Evolutionary conservation across 148 eudicot species (phyloP), one percentile per base, ranked within the genome.

Genomic region (Spergularia bocconei): DNA sequence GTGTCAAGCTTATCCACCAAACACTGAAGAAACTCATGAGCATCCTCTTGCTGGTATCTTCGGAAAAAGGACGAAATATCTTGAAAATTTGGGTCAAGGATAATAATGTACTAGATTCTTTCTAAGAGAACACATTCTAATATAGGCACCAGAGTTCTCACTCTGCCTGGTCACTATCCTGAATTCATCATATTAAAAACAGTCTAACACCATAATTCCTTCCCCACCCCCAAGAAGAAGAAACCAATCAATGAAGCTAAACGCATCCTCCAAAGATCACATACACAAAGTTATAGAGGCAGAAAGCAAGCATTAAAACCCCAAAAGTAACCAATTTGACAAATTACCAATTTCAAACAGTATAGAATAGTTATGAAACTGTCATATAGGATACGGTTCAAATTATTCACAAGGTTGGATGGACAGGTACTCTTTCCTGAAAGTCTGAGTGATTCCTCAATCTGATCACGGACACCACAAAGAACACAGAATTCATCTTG

Each of bases 41-140:
- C 98, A 88, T 94, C 98, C 78, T 94, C 98, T 80, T 94, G 98
- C 79, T 90, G 91, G 76, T 75, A 87, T 79, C 91, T 85, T 53
- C 68, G 87, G 38, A 94, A 94, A 73, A 48, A 62, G 15, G 90
- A 87, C 33, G 97, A 91, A 70, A 94, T 79, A 66, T 90, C 98
- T 94, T 73, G 38, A 19, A 67, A 66, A 29, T 75, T 77, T 55
- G 38, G 14, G 95, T 94, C 80, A 94, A 94, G 88, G 76, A 75
- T 74, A 69, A 68, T 85, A 84, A 73, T 61, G 25, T 51, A 55
- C 13, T 11, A 51, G 0, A 7, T 38, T 15, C 29, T 29, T 51
- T 3, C 55, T 23, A 17, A 13, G 16, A 11, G 5, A 17, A 21
- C 12, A 77, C 19, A 11, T 61, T 9, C n/a, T 47, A 38, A 36